Conservation (phyloP, 1,284 basidiomycete species). For the Meira miltonrushii region DNA sequence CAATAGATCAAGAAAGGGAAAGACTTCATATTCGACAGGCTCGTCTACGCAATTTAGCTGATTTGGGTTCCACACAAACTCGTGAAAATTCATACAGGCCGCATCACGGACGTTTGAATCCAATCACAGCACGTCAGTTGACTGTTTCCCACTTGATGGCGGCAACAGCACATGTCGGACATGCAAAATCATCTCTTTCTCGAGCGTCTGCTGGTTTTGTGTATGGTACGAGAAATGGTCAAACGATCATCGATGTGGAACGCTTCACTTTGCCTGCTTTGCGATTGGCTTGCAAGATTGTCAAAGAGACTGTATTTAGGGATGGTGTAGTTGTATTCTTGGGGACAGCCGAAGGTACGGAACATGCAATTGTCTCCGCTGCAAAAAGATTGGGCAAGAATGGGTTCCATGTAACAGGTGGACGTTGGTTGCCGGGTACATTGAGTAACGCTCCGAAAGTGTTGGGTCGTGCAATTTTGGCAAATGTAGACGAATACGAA, state of each 20-base stretch:
- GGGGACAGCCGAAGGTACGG: slow-evolving; percentile 75
- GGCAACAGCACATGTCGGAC: slow-evolving; percentile 88
- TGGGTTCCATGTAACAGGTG: slow-evolving; percentile 68
- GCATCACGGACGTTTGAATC: slow-evolving; percentile 66
- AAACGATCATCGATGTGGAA: slow-evolving; percentile 92
- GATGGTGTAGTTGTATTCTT: slow-evolving; percentile 86
- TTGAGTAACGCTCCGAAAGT: slow-evolving; percentile 78
- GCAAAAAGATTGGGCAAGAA: slow-evolving; percentile 66
- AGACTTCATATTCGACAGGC: not conserved
- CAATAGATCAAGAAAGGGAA: too few species aligned
- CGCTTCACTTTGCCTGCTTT: slow-evolving; percentile 79
- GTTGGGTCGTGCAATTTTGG: slow-evolving; percentile 42
- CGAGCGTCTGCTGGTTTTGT: slow-evolving; percentile 87
- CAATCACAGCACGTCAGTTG: slow-evolving; percentile 62
- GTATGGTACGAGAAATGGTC: slow-evolving; percentile 82
- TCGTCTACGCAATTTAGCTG: slow-evolving; percentile 64
- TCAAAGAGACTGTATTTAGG: slow-evolving; percentile 71
- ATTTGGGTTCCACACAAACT: slow-evolving; percentile 73
- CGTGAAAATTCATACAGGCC: slow-evolving; percentile 68
- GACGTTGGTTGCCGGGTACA: slow-evolving; percentile 88
- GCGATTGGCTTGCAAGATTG: slow-evolving; percentile 79
- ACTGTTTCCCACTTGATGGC: slow-evolving; percentile 86
- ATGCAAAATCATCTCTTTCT: slow-evolving; percentile 73
- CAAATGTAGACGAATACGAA: slow-evolving; percentile 21
- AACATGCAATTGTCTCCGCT: slow-evolving; percentile 71